Conservation (phyloP, 148 eudicot species). For the Rhododendron molle region DNA sequence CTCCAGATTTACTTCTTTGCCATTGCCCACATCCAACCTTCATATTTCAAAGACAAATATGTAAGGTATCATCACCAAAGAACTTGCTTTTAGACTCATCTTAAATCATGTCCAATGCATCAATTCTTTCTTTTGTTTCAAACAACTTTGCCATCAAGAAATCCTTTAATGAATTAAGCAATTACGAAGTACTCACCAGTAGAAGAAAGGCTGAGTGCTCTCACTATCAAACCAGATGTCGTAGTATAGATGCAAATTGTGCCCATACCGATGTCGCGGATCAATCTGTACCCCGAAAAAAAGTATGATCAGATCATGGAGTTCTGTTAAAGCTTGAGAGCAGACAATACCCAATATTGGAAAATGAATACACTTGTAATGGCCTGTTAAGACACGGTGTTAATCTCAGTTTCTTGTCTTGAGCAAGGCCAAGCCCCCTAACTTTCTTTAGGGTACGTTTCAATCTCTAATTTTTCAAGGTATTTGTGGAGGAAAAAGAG, state of each 20-base stretch:
- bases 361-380: not conserved
- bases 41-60: constrained; percentile 8
- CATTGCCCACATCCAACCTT: constrained; percentile 92
- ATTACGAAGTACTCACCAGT: constrained; percentile 50
- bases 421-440: not conserved
- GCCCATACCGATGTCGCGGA: constrained; percentile 96
- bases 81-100: not conserved
- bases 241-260: constrained; percentile 86
- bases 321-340: not conserved
- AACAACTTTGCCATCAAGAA: not conserved
- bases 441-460: not conserved
- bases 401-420: not conserved
- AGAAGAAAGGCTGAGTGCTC: constrained; percentile 93
- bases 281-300: constrained; percentile 53
- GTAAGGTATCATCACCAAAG: not conserved
- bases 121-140: not conserved
- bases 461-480: not conserved
- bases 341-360: not conserved
- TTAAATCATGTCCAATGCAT: not conserved
- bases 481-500: not conserved
- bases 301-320: not conserved
- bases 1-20: constrained; percentile 71
- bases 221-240: constrained; percentile 81
- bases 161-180: not conserved
- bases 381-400: not conserved